These are phyloP conservation scores for Camelina sativa DNA, from an alignment of 345 rosid species.

Conservation along the genomic window DNA sequence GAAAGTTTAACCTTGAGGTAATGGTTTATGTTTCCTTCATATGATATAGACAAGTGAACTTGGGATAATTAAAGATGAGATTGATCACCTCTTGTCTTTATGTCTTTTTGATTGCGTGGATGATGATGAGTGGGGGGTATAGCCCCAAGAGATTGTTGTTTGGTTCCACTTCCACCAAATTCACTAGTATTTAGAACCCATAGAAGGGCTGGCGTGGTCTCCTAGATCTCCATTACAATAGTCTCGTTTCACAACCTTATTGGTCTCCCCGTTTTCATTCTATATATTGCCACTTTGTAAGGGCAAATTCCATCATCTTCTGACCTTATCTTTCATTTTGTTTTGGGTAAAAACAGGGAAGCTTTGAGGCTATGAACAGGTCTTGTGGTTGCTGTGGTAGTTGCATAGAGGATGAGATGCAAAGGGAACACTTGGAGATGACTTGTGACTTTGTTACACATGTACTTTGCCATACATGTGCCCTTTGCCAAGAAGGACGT, in stretches of 20 bases:
- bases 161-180: neutral
- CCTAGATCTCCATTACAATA: neutral
- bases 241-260: neutral
- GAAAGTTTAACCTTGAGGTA: conserved; percentile 91
- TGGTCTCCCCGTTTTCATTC: neutral
- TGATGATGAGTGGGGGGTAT: neutral
- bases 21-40: conserved; percentile 33
- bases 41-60: neutral
- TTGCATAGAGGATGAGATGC: conserved; percentile 69
- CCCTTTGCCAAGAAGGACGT: conserved; percentile 98
- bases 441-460: conserved; percentile 80
- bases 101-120: conserved; percentile 20
- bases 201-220: neutral
- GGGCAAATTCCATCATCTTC: neutral
- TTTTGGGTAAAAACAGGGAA: conserved; percentile 60
- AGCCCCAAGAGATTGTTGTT: neutral
- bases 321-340: neutral
- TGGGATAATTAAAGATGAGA: neutral
- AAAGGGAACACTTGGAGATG: conserved; percentile 73
- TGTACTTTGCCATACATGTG: conserved; percentile 79
- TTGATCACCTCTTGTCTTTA: conserved; percentile 5
- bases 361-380: conserved; percentile 76
- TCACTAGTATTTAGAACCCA: neutral
- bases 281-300: neutral
- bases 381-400: conserved; percentile 87